A percentile compares a stretch with the other conserved stretches of the same genome.
Evolutionary conservation across 768 basidiomycete species (phyloP).

Genomic region (Pleurotus ostreatus): DNA sequence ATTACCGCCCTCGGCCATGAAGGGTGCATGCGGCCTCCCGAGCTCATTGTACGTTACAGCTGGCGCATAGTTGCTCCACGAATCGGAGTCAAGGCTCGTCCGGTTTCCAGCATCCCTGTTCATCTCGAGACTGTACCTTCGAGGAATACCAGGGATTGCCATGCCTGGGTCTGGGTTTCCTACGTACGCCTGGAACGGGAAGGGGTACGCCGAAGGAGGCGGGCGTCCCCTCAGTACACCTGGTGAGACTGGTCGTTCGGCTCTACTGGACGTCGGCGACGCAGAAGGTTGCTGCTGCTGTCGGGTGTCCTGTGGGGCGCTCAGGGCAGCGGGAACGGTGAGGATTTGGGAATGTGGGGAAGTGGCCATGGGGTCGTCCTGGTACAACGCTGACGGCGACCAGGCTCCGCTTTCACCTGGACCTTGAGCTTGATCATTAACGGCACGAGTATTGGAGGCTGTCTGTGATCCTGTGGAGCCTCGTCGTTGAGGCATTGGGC

Average conservation of each 20-base stretch:
- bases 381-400: not conserved
- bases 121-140: not conserved
- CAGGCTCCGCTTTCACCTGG: not conserved
- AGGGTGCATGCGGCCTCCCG: conserved; percentile 31
- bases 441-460: not conserved
- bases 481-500: not conserved
- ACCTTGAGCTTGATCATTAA: no score
- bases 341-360: not conserved
- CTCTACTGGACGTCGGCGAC: no score
- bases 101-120: not conserved
- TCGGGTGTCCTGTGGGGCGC: no score
- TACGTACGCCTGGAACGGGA: conserved; percentile 59
- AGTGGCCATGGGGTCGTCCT: not conserved
- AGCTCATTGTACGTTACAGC: conserved; percentile 9
- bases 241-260: no score
- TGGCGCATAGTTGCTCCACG: not conserved
- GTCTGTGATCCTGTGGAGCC: not conserved
- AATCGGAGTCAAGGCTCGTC: conserved; percentile 1
- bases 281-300: no score
- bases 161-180: conserved; percentile 64
- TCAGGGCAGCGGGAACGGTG: not conserved
- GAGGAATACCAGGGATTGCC: conserved; percentile 26
- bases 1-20: conserved; percentile 23
- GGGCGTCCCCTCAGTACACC: conserved; percentile 2
- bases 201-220: conserved; percentile 33